Evolutionary conservation across 2,329 filamentous ascomycete genomes (phyloP), one percentile per base, ranked within the genome.

Genomic region (Helotiales sp.): DNA sequence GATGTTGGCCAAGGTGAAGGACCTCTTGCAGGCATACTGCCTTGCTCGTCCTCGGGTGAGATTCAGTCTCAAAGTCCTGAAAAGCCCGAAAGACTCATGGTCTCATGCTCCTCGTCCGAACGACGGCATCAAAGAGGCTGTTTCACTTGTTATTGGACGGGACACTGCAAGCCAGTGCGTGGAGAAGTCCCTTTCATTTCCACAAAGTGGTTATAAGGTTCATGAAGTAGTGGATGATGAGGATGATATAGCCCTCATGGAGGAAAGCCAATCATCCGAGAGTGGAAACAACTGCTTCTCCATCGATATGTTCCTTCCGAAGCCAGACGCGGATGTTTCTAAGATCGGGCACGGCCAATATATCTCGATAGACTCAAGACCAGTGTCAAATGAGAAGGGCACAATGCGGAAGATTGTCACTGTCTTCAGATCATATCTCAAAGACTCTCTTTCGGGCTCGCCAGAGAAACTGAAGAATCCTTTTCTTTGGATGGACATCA

Each of bases 311-410:
- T 80, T 86, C 51, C 66, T 91, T 0, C 84, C 87, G 0, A 80
- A 71, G 30, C 73, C 75, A 3, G 74, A 77, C 54, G 79, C 81
- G 17, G 73, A 80, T 30, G 47, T 65, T 2, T 67, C 71, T 1
- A 77, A 72, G n/a, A 63, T 83, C 31, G 74, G 75, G 46, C 79
- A 75, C n/a, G 77, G 81, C 0, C 72, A 79, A 4, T 91, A 86
- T 68, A 73, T 92, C 30, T 89, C 87, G 0, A 77, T 93, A 22
- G 88, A 93, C 68, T 78, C 78, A 13, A 80, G 89, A 17, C 89
- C 89, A 3, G 74, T 93, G 13, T 80, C 81, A 2, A 68, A 78
- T 6, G 69, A 71, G 2, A 76, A 78, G 54, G 85, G 85, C 1
- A 81, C 79, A 0, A 77, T 82, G 46, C 90, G 86, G 70, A 84